Conservation (phyloP, 1,284 basidiomycete genomes). For the Abortiporus biennis region DNA sequence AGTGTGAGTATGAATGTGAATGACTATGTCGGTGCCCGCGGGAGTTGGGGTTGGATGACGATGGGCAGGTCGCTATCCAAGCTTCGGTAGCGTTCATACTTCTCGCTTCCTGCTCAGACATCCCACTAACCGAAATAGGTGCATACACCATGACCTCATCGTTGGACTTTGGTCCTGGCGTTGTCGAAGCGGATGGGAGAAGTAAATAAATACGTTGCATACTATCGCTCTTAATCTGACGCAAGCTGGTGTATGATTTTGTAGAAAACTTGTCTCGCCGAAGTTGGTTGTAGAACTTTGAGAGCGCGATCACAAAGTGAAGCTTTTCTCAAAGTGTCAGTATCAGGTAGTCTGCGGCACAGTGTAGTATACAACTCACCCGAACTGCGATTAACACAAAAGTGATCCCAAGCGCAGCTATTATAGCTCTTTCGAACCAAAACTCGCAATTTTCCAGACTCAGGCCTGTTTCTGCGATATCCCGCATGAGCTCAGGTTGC, state of each 20-base stretch:
- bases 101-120: constrained; percentile 45
- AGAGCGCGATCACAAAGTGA: constrained; percentile 65
- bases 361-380: constrained; percentile 34
- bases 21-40: constrained; percentile 16
- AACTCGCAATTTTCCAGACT: constrained; percentile 73
- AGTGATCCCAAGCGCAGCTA: constrained; percentile 50
- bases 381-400: constrained; percentile 58
- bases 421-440: constrained; percentile 64
- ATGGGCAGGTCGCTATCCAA: constrained; percentile 40
- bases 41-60: constrained; percentile 21
- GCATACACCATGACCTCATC: constrained; percentile 50
- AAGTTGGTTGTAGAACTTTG: constrained; percentile 55
- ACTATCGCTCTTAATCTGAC: constrained; percentile 22
- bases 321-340: constrained; percentile 35
- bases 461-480: constrained; percentile 62
- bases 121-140: constrained; percentile 51
- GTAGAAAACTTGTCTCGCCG: constrained; percentile 27
- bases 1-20: constrained; percentile 15
- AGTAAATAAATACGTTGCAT: constrained; percentile 54
- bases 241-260: constrained; percentile 14
- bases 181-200: constrained; percentile 25
- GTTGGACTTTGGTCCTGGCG: constrained; percentile 8
- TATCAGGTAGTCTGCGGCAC: constrained; percentile 6
- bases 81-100: constrained; percentile 58
- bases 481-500: constrained; percentile 68